phyloP scores from a whole-genome alignment of 2,329 filamentous ascomycete genomes.

The Penicillium sp. region DNA sequence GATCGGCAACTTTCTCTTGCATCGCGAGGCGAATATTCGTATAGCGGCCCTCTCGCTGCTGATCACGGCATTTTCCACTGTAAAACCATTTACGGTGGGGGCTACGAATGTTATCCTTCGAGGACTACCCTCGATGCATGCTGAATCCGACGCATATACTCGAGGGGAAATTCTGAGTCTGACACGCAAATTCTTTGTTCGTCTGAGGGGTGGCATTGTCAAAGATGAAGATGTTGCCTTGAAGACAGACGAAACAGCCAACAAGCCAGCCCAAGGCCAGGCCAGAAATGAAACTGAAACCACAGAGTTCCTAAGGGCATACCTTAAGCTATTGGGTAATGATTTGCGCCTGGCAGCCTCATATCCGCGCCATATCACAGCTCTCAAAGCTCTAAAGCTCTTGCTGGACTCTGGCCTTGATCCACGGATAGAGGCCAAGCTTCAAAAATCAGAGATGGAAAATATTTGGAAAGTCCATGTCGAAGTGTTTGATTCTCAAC shows the following conservation, averaged over 20 bases:
- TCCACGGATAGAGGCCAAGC: conserved; percentile 32
- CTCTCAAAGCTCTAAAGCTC: conserved; percentile 60
- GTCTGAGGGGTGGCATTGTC: conserved; percentile 58
- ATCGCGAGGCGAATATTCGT: conserved; percentile 56
- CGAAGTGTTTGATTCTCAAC: conserved; percentile 33
- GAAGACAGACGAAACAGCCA: conserved; percentile 6
- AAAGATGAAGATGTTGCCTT: conserved; percentile 24
- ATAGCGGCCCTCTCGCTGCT: conserved; percentile 74
- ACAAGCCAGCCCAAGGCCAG: conserved; percentile 21
- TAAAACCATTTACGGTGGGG: conserved; percentile 58
- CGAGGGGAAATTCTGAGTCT: conserved; percentile 70
- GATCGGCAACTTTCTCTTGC: conserved; percentile 33
- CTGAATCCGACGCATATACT: conserved; percentile 77
- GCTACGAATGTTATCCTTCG: conserved; percentile 56
- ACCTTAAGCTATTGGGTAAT: conserved; percentile 59
- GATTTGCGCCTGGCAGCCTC: conserved; percentile 74
- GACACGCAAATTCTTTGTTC: conserved; percentile 66
- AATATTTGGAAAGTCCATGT: conserved; percentile 46
- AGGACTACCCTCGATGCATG: conserved; percentile 63
- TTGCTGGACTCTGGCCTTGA: conserved; percentile 64
- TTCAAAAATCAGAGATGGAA: conserved; percentile 43
- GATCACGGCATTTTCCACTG: conserved; percentile 64
- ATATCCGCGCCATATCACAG: conserved; percentile 80
- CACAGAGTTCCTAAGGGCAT: conserved; percentile 60
- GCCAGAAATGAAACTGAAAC: conserved; percentile 46